phyloP scores from a whole-genome alignment of 2,329 filamentous ascomycete species.

The Diaporthe citrichinensis region DNA sequence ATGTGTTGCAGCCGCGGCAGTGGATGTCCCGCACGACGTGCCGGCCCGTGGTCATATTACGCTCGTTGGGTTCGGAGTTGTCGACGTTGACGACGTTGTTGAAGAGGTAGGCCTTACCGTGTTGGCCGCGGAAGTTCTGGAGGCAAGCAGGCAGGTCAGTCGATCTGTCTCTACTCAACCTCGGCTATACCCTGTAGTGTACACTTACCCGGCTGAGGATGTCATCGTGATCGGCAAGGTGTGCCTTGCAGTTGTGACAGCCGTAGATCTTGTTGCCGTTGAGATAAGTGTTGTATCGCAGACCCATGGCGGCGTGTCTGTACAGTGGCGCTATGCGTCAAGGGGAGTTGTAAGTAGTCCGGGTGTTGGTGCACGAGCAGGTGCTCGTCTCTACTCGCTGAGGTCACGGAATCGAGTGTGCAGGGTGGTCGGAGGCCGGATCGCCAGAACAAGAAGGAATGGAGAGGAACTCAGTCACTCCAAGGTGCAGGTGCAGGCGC shows the following conservation, averaged over 20 bases:
- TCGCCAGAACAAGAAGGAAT: conserved; percentile 10
- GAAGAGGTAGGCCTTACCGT: conserved; percentile 98
- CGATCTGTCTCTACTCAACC: background rate
- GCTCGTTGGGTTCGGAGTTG: conserved; percentile 86
- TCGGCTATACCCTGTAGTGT: background rate
- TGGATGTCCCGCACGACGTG: conserved; percentile 95
- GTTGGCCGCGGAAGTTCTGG: conserved; percentile 97
- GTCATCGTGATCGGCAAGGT: conserved; percentile 94
- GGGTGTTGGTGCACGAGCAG: conserved; percentile 3
- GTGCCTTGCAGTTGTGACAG: conserved; percentile 95
- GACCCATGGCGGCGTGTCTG: conserved; percentile 74
- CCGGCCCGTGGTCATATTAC: conserved; percentile 97
- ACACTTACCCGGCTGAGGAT: conserved; percentile 89
- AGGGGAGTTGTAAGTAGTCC: background rate
- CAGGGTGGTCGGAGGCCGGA: background rate
- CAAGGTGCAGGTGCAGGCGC: background rate
- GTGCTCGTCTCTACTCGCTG: conserved; percentile 12
- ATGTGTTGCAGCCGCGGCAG: conserved; percentile 91
- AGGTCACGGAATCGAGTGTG: conserved; percentile 9
- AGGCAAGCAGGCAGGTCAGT: background rate
- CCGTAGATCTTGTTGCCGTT: conserved; percentile 90
- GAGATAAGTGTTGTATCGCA: conserved; percentile 93
- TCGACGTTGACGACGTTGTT: conserved; percentile 93
- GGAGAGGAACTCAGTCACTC: background rate
- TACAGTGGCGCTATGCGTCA: conserved; percentile 9